A percentile compares a stretch with the other conserved stretches of the same genome.
Conservation (phyloP, 2,329 filamentous ascomycete genomes). For the Helotiales sp. region DNA sequence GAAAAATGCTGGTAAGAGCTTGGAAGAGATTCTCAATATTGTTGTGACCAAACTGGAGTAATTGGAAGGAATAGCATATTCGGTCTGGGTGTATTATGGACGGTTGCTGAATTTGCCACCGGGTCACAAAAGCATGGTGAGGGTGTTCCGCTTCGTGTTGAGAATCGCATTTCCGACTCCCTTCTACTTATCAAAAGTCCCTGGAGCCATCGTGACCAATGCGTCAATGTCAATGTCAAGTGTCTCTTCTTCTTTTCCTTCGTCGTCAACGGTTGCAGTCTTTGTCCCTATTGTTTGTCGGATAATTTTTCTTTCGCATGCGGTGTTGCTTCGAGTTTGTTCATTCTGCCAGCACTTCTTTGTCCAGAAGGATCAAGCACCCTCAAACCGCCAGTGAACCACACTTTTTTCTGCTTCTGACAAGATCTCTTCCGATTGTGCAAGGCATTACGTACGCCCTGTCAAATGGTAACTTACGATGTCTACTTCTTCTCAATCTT, state of each 20-base stretch:
- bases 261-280: not conserved
- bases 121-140: not conserved
- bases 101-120: not conserved
- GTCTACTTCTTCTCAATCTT: too few species aligned
- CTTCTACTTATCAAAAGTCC: not conserved
- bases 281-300: not conserved
- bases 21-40: slow-evolving; percentile 80
- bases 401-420: too few species aligned
- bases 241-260: not conserved
- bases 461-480: too few species aligned
- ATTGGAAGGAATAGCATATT: not conserved
- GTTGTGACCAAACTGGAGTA: slow-evolving; percentile 56
- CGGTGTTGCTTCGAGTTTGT: not conserved
- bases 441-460: not conserved
- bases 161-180: not conserved
- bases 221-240: not conserved
- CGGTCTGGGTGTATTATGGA: not conserved
- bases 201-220: too few species aligned
- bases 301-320: not conserved
- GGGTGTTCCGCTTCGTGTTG: not conserved
- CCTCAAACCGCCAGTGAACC: too few species aligned
- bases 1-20: slow-evolving; percentile 69
- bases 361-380: not conserved
- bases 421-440: not conserved
- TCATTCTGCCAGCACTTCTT: not conserved